phyloP scores from a whole-genome alignment of 306 rosid species.

The Lotus japonicus region DNA sequence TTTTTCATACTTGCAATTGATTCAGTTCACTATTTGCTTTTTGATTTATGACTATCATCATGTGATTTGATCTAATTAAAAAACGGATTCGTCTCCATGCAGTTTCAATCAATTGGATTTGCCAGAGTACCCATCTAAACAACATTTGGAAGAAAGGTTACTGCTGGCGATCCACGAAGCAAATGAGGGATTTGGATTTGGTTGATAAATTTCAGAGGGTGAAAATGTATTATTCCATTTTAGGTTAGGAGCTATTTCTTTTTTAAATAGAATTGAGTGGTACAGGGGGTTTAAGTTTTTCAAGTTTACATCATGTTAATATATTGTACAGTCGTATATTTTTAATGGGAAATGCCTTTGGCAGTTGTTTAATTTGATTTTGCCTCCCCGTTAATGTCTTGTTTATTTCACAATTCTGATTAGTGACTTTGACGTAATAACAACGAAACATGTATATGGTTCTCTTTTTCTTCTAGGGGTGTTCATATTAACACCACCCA shows the following conservation, averaged over 20 bases:
- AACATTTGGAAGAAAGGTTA: constrained; percentile 83
- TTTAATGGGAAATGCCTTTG: constrained; percentile 62
- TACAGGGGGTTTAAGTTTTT: constrained; percentile 41
- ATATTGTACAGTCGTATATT: constrained; percentile 72
- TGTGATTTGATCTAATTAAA: constrained; percentile 5
- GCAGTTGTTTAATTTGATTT: constrained; percentile 44
- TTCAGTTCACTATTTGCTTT: background rate
- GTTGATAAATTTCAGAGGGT: constrained; percentile 32
- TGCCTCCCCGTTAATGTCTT: background rate
- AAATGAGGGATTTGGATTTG: constrained; percentile 96
- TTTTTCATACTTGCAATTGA: background rate
- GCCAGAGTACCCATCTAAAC: constrained; percentile 91
- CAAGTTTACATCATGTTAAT: constrained; percentile 46
- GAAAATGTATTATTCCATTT: constrained; percentile 41
- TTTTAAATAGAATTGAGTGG: constrained; percentile 41
- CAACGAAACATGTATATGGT: too few relatives aligned
- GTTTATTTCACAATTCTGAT: background rate
- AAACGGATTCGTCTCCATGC: constrained; percentile 20
- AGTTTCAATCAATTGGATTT: constrained; percentile 97
- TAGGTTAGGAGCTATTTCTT: constrained; percentile 33
- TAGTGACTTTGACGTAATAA: too few relatives aligned
- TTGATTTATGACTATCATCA: background rate
- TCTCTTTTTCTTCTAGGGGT: too few relatives aligned
- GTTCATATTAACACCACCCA: too few relatives aligned
- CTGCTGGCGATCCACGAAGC: constrained; percentile 95